phyloP scores from a whole-genome alignment of 2,329 filamentous ascomycete species.

The Neoascochyta sp. region DNA sequence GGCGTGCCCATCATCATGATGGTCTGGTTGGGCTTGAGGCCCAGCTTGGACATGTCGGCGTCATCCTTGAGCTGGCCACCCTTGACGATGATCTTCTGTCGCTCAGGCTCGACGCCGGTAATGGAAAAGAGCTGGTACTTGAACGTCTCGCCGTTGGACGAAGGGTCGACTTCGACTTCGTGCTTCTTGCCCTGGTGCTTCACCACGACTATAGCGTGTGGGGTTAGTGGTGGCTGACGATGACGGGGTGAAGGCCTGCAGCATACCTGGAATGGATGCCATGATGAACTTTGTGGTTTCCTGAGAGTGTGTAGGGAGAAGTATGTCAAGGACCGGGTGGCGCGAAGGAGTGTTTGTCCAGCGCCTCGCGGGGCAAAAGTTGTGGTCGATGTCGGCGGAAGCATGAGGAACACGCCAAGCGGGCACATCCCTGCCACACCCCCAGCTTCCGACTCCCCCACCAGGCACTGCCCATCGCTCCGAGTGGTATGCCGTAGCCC shows the following conservation, averaged over 20 bases:
- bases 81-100: conserved; percentile 94
- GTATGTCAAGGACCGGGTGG: too few species aligned
- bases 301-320: too few species aligned
- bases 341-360: conserved; percentile 11
- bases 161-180: conserved; percentile 84
- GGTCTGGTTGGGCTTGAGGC: conserved; percentile 77
- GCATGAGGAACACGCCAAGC: conserved; percentile 26
- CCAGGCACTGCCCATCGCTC: conserved; percentile 23
- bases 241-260: neutral
- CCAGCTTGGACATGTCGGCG: conserved; percentile 76
- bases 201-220: conserved; percentile 64
- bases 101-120: conserved; percentile 91
- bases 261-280: conserved; percentile 38
- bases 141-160: conserved; percentile 83
- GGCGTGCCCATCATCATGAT: conserved; percentile 98
- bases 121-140: conserved; percentile 95
- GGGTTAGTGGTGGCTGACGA: conserved; percentile 18
- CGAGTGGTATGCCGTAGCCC: conserved; percentile 32
- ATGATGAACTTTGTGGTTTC: conserved; percentile 30
- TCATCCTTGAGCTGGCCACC: conserved; percentile 95
- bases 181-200: conserved; percentile 96
- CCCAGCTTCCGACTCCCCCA: conserved; percentile 28
- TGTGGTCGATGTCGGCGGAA: conserved; percentile 26
- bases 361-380: conserved; percentile 29
- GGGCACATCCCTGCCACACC: conserved; percentile 14